Conservation (phyloP, 129 eudicot species). For the Centella asiatica region DNA sequence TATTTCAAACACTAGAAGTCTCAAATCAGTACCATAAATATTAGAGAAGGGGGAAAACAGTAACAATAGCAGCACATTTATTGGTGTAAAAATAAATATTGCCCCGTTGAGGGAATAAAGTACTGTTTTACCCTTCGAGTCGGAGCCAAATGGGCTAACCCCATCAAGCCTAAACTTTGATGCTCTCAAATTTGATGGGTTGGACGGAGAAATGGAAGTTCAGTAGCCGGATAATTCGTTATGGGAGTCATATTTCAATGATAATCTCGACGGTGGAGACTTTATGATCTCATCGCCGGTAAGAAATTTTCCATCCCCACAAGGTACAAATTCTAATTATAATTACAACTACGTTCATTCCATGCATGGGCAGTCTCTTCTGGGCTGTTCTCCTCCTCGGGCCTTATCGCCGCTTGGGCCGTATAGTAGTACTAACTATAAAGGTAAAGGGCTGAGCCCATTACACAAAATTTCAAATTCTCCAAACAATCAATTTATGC, state of each 20-base stretch:
- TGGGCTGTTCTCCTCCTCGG: constrained; percentile 32
- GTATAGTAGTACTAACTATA: constrained; percentile 16
- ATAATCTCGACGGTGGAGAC: constrained; percentile 37
- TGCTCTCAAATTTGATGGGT: constrained; percentile 34
- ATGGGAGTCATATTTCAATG: constrained; percentile 55
- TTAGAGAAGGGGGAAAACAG: too few species aligned
- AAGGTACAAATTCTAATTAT: constrained; percentile 16
- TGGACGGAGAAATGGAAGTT: constrained; percentile 32
- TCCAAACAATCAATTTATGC: constrained; percentile 56
- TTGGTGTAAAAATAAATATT: too few species aligned
- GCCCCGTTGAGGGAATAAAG: constrained; percentile 19
- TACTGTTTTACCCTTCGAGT: constrained; percentile 21
- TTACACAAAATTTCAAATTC: constrained; percentile 53
- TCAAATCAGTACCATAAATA: too few species aligned
- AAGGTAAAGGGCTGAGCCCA: constrained; percentile 62
- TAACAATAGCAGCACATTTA: too few species aligned
- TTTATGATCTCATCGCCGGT: constrained; percentile 72
- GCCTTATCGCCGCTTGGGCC: constrained; percentile 7
- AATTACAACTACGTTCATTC: constrained; percentile 15
- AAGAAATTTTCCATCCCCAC: constrained; percentile 21
- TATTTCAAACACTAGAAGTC: too few species aligned
- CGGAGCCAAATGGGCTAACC: constrained; percentile 16
- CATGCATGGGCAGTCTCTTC: constrained; percentile 12
- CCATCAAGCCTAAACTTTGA: constrained; percentile 27
- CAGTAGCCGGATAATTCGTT: constrained; percentile 54